Evolutionary conservation across 2,329 filamentous ascomycete species (phyloP), one percentile per base, ranked within the genome.

Genomic region (Emericellopsis cladophorae): DNA sequence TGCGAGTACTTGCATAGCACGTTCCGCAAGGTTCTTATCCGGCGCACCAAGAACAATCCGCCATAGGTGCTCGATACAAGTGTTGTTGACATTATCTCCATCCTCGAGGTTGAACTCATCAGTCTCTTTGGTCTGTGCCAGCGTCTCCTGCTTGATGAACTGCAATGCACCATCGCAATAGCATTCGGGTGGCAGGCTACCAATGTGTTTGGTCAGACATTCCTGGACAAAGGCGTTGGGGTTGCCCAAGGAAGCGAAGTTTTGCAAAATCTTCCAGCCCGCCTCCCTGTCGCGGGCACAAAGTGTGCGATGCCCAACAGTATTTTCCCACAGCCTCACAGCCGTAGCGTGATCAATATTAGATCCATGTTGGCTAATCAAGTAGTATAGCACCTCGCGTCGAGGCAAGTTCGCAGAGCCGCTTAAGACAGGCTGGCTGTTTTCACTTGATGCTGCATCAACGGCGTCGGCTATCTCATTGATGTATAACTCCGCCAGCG

Each of bases 1-100:
- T 21, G 88, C 85, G 4, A 94, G 74, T 18, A 79, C 77, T 39
- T 68, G 69, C 24, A 83, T 87, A 1, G 85, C 82, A 40, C 69
- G 62, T 16, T 72, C 69, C 48, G 85, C 84, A 37, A 93, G 78
- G 1, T 69, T 73, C 31, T 72, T 65, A 31, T 74, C 66, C 5
- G 78, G 76, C 2, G 84, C 78, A 14, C 74, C 79, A 40, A 94
- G 64, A 29, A 90, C 77, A 50, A 95, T 76, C 21, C 78, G 76
- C 89, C 89, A 95, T n/a, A 95, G 65, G 43, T 88, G 73, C 49
- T 92, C 83, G 35, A 74, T 66, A 22, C 63, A 74, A 47, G 59
- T 72, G 45, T 66, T 71, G 48, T 71, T 64, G 23, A 75, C 54
- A 10, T 67, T 60, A n/a, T 67, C 61, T 7, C 68, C 63, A 36